These are phyloP conservation scores for Encephalitozoon romaleae DNA, from an alignment of 371 early-diverging fungal genomes.

Conservation along the genomic window DNA sequence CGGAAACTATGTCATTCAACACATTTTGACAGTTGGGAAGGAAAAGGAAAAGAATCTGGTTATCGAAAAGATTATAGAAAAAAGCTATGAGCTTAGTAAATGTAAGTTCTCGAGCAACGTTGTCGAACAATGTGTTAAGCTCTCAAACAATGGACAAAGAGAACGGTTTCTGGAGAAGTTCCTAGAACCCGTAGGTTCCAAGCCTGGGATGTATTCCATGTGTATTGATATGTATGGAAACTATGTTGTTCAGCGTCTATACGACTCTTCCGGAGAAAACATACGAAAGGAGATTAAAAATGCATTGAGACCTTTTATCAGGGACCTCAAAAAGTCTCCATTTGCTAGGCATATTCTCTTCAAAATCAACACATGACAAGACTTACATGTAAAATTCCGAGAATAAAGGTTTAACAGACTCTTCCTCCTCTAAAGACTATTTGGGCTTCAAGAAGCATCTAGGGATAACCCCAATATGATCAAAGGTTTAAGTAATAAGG, in stretches of 20 bases:
- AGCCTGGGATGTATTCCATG: slow-evolving; percentile 80
- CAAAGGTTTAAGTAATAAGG: slow-evolving; percentile 10
- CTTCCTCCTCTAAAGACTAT: not conserved
- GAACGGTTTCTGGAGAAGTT: slow-evolving; percentile 41
- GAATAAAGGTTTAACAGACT: slow-evolving; percentile 12
- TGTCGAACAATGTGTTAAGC: slow-evolving; percentile 65
- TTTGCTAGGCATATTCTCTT: slow-evolving; percentile 60
- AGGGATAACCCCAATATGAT: not conserved
- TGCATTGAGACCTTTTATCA: slow-evolving; percentile 43
- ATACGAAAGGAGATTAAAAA: slow-evolving; percentile 47
- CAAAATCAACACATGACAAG: slow-evolving; percentile 46
- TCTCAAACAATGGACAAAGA: slow-evolving; percentile 19
- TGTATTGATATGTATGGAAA: slow-evolving; percentile 93
- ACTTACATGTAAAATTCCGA: slow-evolving; percentile 2
- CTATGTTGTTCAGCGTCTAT: slow-evolving; percentile 97
- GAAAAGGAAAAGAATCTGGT: slow-evolving; percentile 65
- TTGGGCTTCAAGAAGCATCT: not conserved
- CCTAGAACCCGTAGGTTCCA: slow-evolving; percentile 56
- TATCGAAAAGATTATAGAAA: slow-evolving; percentile 67
- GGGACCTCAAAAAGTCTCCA: slow-evolving; percentile 56
- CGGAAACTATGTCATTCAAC: slow-evolving; percentile 99
- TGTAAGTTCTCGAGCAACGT: slow-evolving; percentile 99
- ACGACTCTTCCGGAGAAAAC: slow-evolving; percentile 64
- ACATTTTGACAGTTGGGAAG: slow-evolving; percentile 84
- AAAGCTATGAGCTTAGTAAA: slow-evolving; percentile 60